Evolutionary conservation across 2,329 filamentous ascomycete genomes (phyloP).

Genomic region (Pestalotiopsis sp.): DNA sequence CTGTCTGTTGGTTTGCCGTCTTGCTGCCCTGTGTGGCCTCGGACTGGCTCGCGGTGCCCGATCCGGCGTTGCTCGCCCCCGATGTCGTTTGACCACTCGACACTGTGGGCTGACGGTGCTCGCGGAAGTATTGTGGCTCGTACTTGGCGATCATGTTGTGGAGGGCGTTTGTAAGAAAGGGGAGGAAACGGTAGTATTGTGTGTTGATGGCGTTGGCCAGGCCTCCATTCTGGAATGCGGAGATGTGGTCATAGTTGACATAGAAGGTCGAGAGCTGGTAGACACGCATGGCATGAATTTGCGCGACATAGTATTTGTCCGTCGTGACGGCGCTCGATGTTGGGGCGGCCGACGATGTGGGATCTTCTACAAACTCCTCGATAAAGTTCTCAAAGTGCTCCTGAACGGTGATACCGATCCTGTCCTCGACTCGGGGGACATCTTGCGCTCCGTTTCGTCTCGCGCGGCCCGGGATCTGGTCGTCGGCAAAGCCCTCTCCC

Average conservation of each 20-base stretch:
- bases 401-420: conserved; percentile 74
- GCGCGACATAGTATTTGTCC: conserved; percentile 83
- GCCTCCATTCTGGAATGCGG: conserved; percentile 74
- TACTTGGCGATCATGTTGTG: conserved; percentile 95
- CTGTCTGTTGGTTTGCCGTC: conserved; percentile 90
- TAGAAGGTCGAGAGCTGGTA: conserved; percentile 84
- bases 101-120: conserved; percentile 83
- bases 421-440: conserved; percentile 75
- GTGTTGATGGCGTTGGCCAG: conserved; percentile 84
- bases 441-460: conserved; percentile 49
- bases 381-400: conserved; percentile 80
- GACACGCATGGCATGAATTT: conserved; percentile 76
- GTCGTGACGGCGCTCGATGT: conserved; percentile 72
- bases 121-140: conserved; percentile 90
- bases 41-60: conserved; percentile 63
- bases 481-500: conserved; percentile 64
- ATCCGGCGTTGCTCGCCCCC: conserved; percentile 63
- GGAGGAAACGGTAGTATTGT: conserved; percentile 93
- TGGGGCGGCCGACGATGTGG: conserved; percentile 62
- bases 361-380: conserved; percentile 76
- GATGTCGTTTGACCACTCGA: conserved; percentile 74
- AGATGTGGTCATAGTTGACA: conserved; percentile 84
- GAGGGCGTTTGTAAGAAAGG: conserved; percentile 84
- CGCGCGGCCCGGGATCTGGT: conserved; percentile 59
- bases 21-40: conserved; percentile 66